Base-by-base conservation (phyloP, 768 basidiomycete genomes). In the Lactarius akahatsu region DNA sequence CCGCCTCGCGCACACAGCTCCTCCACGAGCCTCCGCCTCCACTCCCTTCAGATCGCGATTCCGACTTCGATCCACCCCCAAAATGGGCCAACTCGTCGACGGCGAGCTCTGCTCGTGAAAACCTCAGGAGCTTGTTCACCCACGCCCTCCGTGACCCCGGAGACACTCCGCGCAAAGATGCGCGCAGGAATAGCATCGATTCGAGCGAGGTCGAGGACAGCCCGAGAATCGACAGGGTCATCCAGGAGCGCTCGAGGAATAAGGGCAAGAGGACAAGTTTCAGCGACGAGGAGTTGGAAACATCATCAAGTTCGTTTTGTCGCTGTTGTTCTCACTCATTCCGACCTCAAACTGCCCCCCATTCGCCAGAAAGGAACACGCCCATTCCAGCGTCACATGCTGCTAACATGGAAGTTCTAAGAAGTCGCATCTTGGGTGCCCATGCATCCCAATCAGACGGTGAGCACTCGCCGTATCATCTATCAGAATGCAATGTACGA, bases 161-260 rank as follows among this genome's bases (percentile, higher is more conserved):
- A 20, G 59, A 62, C 45, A 61, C 59, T n/a, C 66, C 66, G 30
- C 57, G 66, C 26, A 65, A 62, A 38, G 30, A 34, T 20, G 57
- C 30, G 20, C 61, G 70, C 41, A 63, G 70, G 43, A 71, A 71
- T 47, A 71, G 70, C 62, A 69, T 71, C n/a, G 70, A 71, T 47
- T 57, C 43, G 55, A 69, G 70, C 62, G 70, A 66, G 65, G 68
- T 69, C n/a, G 68, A 69, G 55, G 70, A 71, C n/a, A 71, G 68
- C 26, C 70, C 70, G 36, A 62, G 70, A 38, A 66, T 64, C 20
- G 68, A 69, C 18, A 50, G 62, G 23, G 65, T 71, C 3, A 63
- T 62, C 9, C 62, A 66, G 56, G 70, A 71, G 52, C 64, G 70
- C 11, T 65, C 62, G 62, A 57, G 60, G 65, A 66, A 64, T 58